Percentiles rank a stretch among this genome's conserved stretches.
Evolutionary conservation across 257 asterid species (phyloP).

Genomic region (Oldenlandia corymbosa): DNA sequence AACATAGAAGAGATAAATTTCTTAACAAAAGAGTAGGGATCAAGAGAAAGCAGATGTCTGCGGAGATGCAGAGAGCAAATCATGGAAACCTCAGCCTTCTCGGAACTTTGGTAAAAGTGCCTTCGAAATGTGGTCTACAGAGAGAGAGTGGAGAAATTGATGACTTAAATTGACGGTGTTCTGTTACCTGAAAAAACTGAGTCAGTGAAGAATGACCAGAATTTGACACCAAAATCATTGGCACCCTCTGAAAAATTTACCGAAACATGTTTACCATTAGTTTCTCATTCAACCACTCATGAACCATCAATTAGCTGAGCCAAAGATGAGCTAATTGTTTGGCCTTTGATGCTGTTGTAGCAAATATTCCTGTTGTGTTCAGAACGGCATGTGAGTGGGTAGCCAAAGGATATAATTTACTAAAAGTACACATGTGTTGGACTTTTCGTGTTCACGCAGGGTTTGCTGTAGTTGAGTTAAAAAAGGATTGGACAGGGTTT

Average conservation of each 20-base stretch:
- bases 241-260: neutral
- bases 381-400: conserved; percentile 51
- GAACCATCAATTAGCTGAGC: neutral
- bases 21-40: conserved; percentile 26
- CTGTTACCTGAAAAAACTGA: conserved; percentile 1
- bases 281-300: neutral
- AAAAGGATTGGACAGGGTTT: conserved; percentile 75
- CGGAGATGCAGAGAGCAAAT: conserved; percentile 16
- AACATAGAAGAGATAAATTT: conserved; percentile 18
- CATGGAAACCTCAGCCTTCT: conserved; percentile 3
- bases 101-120: neutral
- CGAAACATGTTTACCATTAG: neutral
- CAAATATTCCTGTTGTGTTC: no score
- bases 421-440: conserved; percentile 66
- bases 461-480: conserved; percentile 62
- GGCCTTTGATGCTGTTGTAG: conserved; percentile 55
- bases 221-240: neutral
- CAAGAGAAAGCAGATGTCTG: conserved; percentile 20
- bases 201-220: neutral
- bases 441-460: conserved; percentile 55
- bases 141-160: conserved; percentile 27
- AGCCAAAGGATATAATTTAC: conserved; percentile 1
- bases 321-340: conserved; percentile 56
- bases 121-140: conserved; percentile 19
- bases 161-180: conserved; percentile 11